A percentile compares a stretch with the other conserved stretches of the same genome.
These are phyloP conservation scores for Colletotrichum sidae DNA, from an alignment of 2,329 filamentous ascomycete species.

Conservation along the genomic window DNA sequence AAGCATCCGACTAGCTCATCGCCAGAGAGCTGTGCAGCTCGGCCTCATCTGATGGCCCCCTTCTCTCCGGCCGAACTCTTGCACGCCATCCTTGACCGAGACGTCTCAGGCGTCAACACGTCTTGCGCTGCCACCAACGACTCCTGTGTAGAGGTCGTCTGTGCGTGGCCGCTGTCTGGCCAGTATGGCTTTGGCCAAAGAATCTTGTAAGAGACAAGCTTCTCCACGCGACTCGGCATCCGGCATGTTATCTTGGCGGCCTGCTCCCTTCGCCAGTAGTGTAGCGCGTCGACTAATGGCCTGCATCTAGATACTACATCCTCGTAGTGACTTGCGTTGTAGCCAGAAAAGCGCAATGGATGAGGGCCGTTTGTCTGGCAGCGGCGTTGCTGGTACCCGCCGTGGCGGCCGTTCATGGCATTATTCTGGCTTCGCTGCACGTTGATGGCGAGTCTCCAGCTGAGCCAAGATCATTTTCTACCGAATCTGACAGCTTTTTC, in stretches of 20 bases:
- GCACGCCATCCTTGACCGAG: conserved; percentile 13
- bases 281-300: conserved; percentile 17
- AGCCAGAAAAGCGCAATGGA: conserved; percentile 71
- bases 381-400: conserved; percentile 72
- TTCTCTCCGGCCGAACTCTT: conserved; percentile 10
- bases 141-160: conserved; percentile 58
- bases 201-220: conserved; percentile 55
- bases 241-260: conserved; percentile 6
- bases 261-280: background rate
- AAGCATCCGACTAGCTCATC: too few relatives aligned
- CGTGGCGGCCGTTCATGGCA: conserved; percentile 72
- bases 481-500: background rate
- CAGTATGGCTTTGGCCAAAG: conserved; percentile 68
- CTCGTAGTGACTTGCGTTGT: conserved; percentile 73
- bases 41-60: conserved; percentile 8
- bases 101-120: conserved; percentile 3
- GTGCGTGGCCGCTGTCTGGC: conserved; percentile 67
- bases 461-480: background rate
- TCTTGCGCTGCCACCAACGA: conserved; percentile 26
- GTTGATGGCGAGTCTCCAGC: conserved; percentile 60
- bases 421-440: conserved; percentile 70
- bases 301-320: conserved; percentile 66
- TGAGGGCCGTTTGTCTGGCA: conserved; percentile 72
- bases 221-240: conserved; percentile 5
- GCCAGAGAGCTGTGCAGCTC: background rate